A percentile compares a stretch with the other conserved stretches of the same genome.
Evolutionary conservation across 1,139 yeast species (phyloP).

Genomic region (Debaryomyces psychrophilus): DNA sequence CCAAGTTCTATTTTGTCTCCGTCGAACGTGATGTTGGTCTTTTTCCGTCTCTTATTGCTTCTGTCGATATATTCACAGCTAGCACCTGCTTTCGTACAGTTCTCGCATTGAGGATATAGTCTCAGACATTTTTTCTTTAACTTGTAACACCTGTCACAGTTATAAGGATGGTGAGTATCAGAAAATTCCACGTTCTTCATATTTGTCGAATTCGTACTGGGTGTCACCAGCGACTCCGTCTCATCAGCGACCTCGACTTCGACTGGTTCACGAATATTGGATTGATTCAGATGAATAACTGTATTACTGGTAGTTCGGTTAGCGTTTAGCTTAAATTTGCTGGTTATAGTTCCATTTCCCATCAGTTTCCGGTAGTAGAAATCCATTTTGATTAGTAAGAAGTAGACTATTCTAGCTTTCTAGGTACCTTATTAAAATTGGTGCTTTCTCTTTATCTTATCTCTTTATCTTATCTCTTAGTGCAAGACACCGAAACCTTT

Average conservation of each 20-base stretch:
- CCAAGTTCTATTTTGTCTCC: constrained; percentile 5
- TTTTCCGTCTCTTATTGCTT: constrained; percentile 29
- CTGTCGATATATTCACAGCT: constrained; percentile 43
- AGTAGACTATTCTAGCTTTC: background rate
- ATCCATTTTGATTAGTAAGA: constrained; percentile 28
- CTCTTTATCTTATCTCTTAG: too few relatives aligned
- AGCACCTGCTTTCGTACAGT: constrained; percentile 39
- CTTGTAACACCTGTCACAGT: constrained; percentile 47
- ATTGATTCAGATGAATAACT: constrained; percentile 26
- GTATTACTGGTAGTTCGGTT: background rate
- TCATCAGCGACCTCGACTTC: constrained; percentile 10
- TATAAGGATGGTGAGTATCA: constrained; percentile 36
- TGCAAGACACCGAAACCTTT: background rate
- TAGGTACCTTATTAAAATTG: background rate
- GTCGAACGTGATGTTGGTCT: constrained; percentile 1
- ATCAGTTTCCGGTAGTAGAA: constrained; percentile 40
- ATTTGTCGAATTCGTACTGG: background rate
- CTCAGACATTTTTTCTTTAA: constrained; percentile 48
- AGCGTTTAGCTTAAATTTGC: constrained; percentile 34
- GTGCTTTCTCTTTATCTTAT: background rate
- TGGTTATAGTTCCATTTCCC: constrained; percentile 44
- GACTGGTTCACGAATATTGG: constrained; percentile 21
- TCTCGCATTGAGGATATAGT: constrained; percentile 40
- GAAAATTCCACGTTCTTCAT: constrained; percentile 22
- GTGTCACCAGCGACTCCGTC: constrained; percentile 12